Base-by-base conservation (phyloP, 108 stramenopile species). In the Cyclotella atomus region DNA sequence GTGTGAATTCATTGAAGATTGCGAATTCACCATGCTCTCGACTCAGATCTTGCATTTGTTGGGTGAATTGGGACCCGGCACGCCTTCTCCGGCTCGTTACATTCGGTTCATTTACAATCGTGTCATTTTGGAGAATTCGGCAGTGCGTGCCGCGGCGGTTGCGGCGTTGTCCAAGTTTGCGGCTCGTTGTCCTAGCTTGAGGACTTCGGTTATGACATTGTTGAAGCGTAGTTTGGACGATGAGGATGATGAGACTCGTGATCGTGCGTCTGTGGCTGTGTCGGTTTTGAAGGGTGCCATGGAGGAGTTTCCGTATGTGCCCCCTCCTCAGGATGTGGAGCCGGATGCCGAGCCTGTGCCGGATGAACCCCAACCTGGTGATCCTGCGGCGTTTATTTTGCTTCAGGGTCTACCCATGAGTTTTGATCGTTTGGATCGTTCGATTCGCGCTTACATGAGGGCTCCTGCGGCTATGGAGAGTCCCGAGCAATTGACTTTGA, bases 1-100 rank as follows among this genome's bases (percentile, higher is more conserved):
- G 33, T 95, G 93, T 68, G 95, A 96, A 75, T 96, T 94, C 73
- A 96, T 97, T 68, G 96, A 97, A 84, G 96, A 96, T 81, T 95
- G 93, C 50, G 95, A 96, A 76, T 92, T 89, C 75, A 89, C 89
- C 43, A 80, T 80, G 25, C 88, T 95, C 45, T 84, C 77, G 1
- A 88, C 88, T 16, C 86, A 87, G 30, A 89, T 97, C 65, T 63
- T 96, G 45, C 89, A 93, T 74, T 63, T 96, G 35, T 61, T 97
- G 36, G 96, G 93, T 9, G 79, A 83, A 50, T 35, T 91, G 49
- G 93, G 94, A 32, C 95, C 96, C 5, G 43, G 66, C 17, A 85
- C 92, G 6, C 54, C 74, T 3, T 71, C 83, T 16, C 92, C 95
- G 0, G 88, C 91, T 0, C 57, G 90, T 12, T 95, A 92, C 88